Conservation (phyloP, 2,329 filamentous ascomycete species). For the Dactylellina drechsleri region DNA sequence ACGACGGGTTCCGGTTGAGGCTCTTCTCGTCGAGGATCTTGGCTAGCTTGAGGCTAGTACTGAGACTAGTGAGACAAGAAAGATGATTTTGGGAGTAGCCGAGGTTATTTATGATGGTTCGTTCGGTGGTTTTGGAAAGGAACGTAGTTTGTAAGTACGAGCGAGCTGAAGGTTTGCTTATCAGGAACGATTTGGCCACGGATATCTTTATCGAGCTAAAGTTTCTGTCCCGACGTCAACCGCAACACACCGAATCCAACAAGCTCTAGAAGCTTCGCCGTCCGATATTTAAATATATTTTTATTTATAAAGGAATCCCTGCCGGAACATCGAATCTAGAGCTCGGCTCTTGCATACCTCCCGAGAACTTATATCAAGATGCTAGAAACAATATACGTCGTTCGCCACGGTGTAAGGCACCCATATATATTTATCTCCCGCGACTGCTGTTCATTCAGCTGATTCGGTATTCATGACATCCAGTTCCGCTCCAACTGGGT, state of each 20-base stretch:
- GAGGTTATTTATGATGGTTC: slow-evolving; percentile 15
- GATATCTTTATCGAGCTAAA: not conserved
- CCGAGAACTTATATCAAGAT: slow-evolving; percentile 65
- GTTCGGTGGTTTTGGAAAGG: not conserved
- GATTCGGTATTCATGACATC: slow-evolving; percentile 61
- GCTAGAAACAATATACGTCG: slow-evolving; percentile 77
- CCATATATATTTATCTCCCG: slow-evolving; percentile 32
- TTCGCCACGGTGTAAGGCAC: slow-evolving; percentile 75
- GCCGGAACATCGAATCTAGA: not conserved
- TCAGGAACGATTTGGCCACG: no score
- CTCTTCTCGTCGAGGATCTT: not conserved
- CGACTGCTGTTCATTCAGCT: slow-evolving; percentile 15
- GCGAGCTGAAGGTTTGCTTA: not conserved
- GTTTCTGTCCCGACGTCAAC: slow-evolving; percentile 11
- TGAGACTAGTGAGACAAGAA: slow-evolving; percentile 6
- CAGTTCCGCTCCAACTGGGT: slow-evolving; percentile 92
- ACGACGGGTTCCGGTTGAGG: not conserved
- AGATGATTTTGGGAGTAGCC: not conserved
- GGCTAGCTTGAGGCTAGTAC: not conserved
- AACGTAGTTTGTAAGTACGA: not conserved
- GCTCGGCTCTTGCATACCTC: not conserved
- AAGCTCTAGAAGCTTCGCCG: not conserved
- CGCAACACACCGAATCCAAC: slow-evolving; percentile 28
- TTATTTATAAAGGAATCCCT: not conserved
- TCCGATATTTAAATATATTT: no score